These are phyloP conservation scores for Fistulinella staudtii DNA, from an alignment of 1,284 basidiomycete genomes.

Conservation along the genomic window DNA sequence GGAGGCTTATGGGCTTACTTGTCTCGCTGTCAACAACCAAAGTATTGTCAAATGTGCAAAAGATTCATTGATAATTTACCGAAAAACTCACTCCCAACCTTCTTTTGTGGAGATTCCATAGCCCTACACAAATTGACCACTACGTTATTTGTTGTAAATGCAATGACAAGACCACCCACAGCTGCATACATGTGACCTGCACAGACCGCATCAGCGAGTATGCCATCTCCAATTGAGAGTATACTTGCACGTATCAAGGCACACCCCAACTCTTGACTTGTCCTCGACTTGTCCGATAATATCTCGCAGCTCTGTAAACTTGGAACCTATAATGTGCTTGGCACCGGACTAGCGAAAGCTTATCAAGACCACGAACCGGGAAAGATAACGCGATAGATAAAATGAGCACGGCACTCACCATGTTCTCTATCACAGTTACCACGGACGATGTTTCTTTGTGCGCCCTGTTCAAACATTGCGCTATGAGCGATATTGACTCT, in stretches of 20 bases:
- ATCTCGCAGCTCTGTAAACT: constrained; percentile 62
- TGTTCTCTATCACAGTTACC: constrained; percentile 79
- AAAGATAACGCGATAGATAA: background rate
- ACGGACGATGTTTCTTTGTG: constrained; percentile 65
- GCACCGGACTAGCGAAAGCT: constrained; percentile 58
- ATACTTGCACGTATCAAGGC: constrained; percentile 84
- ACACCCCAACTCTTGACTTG: constrained; percentile 75
- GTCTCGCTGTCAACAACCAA: constrained; percentile 15
- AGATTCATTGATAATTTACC: background rate
- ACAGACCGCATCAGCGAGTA: background rate
- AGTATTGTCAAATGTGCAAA: constrained; percentile 7
- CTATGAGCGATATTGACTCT: constrained; percentile 63
- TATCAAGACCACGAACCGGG: background rate
- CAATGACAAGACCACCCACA: constrained; percentile 35
- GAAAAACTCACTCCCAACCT: constrained; percentile 56
- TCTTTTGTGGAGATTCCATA: constrained; percentile 74
- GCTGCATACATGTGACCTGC: constrained; percentile 80
- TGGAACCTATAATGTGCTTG: constrained; percentile 75
- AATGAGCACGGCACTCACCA: constrained; percentile 49
- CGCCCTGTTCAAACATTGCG: constrained; percentile 71
- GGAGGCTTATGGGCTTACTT: constrained; percentile 18
- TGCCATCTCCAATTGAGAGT: constrained; percentile 17
- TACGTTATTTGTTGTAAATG: background rate
- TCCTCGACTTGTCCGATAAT: constrained; percentile 76
- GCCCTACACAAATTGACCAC: constrained; percentile 42